Evolutionary conservation across 2,329 filamentous ascomycete species (phyloP).

Genomic region (Ophiognomonia clavigignenti-juglandacearum): DNA sequence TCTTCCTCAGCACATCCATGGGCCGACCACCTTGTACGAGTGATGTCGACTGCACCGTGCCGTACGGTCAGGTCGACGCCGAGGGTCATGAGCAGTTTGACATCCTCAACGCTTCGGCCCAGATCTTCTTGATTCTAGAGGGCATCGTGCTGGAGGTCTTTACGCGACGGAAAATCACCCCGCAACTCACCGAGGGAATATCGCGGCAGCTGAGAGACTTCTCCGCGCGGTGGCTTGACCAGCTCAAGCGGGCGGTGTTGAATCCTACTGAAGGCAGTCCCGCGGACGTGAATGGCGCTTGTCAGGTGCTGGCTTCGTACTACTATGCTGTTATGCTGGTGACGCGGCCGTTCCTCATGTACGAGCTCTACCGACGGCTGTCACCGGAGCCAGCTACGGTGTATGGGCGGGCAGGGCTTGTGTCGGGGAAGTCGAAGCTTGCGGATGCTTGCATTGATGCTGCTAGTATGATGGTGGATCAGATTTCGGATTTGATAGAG

Average conservation of each 20-base stretch:
- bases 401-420: constrained; percentile 18
- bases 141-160: constrained; percentile 47
- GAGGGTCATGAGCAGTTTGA: constrained; percentile 36
- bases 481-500: constrained; percentile 39
- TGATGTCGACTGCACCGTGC: constrained; percentile 49
- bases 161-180: constrained; percentile 47
- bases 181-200: constrained; percentile 48
- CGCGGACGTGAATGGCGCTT: constrained; percentile 38
- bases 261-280: constrained; percentile 21
- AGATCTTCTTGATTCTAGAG: constrained; percentile 48
- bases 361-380: constrained; percentile 43
- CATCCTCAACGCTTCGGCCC: constrained; percentile 45
- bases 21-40: constrained; percentile 49
- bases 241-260: constrained; percentile 35
- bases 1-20: constrained; percentile 50
- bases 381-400: constrained; percentile 26
- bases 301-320: constrained; percentile 47
- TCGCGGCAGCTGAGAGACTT: constrained; percentile 48
- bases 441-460: constrained; percentile 53
- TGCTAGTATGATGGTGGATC: constrained; percentile 48
- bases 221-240: constrained; percentile 43
- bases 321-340: constrained; percentile 56
- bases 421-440: constrained; percentile 42
- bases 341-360: constrained; percentile 51
- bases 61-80: constrained; percentile 34